Conservation (phyloP, 2,329 filamentous ascomycete species). For the Ceratocystis diversiconidia region DNA sequence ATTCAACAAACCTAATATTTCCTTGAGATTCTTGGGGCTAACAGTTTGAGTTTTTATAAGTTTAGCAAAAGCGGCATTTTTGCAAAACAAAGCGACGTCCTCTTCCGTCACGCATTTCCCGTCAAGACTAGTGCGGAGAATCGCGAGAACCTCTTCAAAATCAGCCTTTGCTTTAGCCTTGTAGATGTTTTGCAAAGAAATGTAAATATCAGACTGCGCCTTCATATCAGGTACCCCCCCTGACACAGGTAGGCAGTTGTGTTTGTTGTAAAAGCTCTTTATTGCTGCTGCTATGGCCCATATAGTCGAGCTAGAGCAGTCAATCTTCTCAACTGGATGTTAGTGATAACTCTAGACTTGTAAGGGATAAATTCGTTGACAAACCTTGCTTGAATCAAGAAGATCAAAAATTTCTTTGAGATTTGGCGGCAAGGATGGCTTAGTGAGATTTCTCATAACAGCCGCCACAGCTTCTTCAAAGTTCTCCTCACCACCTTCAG, state of each 20-base stretch:
- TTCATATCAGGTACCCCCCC: constrained; percentile 96
- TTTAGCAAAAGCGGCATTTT: constrained; percentile 85
- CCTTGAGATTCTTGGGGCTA: neutral
- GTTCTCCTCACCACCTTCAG: constrained; percentile 89
- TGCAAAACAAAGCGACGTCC: constrained; percentile 86
- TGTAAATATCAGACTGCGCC: constrained; percentile 77
- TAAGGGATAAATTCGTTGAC: neutral
- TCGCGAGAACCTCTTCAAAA: constrained; percentile 55
- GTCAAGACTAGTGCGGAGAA: constrained; percentile 39
- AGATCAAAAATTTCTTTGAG: constrained; percentile 58
- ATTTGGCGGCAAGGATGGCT: constrained; percentile 50
- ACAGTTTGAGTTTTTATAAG: constrained; percentile 47
- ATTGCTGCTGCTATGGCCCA: constrained; percentile 82
- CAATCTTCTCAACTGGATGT: neutral
- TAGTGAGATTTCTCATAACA: constrained; percentile 72
- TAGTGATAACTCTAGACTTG: neutral
- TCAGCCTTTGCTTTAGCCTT: constrained; percentile 75
- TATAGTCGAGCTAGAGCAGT: constrained; percentile 34
- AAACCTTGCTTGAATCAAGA: constrained; percentile 12
- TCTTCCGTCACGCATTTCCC: constrained; percentile 45
- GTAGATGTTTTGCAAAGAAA: constrained; percentile 83
- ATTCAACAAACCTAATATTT: constrained; percentile 11
- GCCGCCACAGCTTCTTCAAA: constrained; percentile 83
- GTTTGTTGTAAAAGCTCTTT: constrained; percentile 57
- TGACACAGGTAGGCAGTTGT: constrained; percentile 64